Base-by-base conservation (phyloP, 441 rosid species). In the Adansonia madagascariensis region DNA sequence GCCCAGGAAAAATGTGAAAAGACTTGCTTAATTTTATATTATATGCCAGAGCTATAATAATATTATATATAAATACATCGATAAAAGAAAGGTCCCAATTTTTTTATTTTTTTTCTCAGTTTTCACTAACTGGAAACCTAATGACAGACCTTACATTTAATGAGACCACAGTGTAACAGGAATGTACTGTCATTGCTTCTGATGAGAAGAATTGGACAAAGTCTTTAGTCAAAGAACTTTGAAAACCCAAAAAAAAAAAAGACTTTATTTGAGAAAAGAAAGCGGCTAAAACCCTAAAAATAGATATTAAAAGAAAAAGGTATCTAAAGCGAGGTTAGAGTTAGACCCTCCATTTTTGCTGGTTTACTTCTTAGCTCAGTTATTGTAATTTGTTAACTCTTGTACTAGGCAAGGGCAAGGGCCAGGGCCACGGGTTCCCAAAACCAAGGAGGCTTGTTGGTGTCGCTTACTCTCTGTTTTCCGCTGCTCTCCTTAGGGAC, bases 101-200 rank as follows among this genome's bases (percentile, higher is more conserved):
- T 61, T 27, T n/a, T 35, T 50, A 31, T 71, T n/a, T 35, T 50
- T 50, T 71, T 17, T 76, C 43, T 20, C 56, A 12, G 18, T 69
- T 69, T n/a, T 71, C 60, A 17, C 47, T 31, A 31, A 53, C 63
- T 17, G 75, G 63, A 71, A 71, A 53, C 75, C 75, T 71, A 71
- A 71, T 71, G 75, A 35, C 63, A 71, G 49, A 86, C 80, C 52
- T 68, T 70, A 79, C 86, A 77, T 80, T 82, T 73, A 82, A 17
- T 84, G 80, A 4, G 68, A 62, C 68, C 66, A 44, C 77, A 82
- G 86, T 9, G 77, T 61, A 79, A 76, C 84, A 81, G 78, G 52
- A 83, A 77, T 81, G 88, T 81, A 83, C 86, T 14, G 50, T 75
- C 67, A 24, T 68, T 50, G 64, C 71, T 68, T 77, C 27, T 9